A percentile compares a stretch with the other conserved stretches of the same genome.
These are phyloP conservation scores for Tripterygium wilfordii DNA, from an alignment of 177 flowering plant genomes.

Conservation along the genomic window DNA sequence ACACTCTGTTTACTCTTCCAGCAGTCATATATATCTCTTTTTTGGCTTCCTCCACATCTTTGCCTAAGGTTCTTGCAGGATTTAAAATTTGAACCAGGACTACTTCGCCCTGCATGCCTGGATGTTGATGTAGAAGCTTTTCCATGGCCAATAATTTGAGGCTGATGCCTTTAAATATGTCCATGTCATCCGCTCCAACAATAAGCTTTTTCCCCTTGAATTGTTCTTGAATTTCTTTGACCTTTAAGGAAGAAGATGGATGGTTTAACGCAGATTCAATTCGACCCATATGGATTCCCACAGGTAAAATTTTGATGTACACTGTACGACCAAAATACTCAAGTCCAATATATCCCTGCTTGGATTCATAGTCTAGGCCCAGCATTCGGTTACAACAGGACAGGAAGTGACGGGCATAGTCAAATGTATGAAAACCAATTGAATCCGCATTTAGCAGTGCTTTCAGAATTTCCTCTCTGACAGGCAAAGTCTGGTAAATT, in stretches of 20 bases:
- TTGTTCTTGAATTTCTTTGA: conserved; percentile 26
- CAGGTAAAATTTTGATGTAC: conserved; percentile 35
- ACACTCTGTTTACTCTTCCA: conserved; percentile 23
- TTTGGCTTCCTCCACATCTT: conserved; percentile 28
- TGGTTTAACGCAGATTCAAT: conserved; percentile 29
- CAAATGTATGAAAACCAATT: conserved; percentile 45
- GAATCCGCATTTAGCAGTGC: conserved; percentile 38
- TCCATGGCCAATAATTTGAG: conserved; percentile 40
- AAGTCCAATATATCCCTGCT: conserved; percentile 41
- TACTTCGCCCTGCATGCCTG: conserved; percentile 22
- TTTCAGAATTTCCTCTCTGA: conserved; percentile 42
- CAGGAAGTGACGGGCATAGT: conserved; percentile 45
- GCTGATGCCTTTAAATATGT: conserved; percentile 43
- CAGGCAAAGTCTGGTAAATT: conserved; percentile 41
- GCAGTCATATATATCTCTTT: conserved; percentile 21
- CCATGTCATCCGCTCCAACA: conserved; percentile 45
- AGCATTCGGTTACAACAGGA: conserved; percentile 46
- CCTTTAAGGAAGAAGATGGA: conserved; percentile 15
- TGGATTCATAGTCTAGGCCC: conserved; percentile 39
- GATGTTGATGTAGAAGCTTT: conserved; percentile 24
- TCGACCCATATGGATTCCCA: conserved; percentile 41
- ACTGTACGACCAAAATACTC: conserved; percentile 42
- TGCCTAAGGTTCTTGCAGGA: conserved; percentile 39
- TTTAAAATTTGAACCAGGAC: conserved; percentile 45
- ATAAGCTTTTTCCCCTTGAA: conserved; percentile 33